Evolutionary conservation across 2,329 filamentous ascomycete species (phyloP).

Genomic region (Fusarium virguliforme): DNA sequence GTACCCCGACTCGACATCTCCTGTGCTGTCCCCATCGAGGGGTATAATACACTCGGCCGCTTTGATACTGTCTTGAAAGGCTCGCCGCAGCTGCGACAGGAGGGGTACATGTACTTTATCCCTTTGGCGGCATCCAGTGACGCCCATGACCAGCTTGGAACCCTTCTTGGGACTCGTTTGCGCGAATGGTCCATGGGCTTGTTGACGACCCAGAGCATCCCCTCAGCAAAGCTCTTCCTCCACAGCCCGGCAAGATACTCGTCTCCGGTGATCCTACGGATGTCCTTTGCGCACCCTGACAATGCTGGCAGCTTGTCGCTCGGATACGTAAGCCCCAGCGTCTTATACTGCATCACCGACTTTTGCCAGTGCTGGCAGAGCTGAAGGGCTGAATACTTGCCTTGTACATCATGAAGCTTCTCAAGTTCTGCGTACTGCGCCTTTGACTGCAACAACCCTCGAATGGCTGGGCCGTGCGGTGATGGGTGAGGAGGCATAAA

Average conservation of each 20-base stretch:
- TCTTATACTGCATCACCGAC: constrained; percentile 1
- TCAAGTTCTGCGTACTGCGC: neutral
- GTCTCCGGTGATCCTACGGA: neutral
- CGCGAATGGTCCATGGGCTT: neutral
- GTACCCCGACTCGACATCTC: neutral
- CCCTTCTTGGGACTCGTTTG: neutral
- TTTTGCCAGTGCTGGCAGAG: neutral
- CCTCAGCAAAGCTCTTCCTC: neutral
- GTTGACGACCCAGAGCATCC: neutral
- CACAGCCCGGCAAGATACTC: neutral
- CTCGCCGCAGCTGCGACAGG: neutral
- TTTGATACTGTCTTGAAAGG: neutral
- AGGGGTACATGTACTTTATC: neutral
- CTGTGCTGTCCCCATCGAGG: neutral
- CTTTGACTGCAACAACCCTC: neutral
- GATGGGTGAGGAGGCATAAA: constrained; percentile 8
- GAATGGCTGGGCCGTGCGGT: neutral
- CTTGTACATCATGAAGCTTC: neutral
- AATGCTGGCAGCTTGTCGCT: constrained; percentile 1
- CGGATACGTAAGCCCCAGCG: neutral
- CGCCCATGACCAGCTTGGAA: constrained; percentile 2
- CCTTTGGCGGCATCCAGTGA: neutral
- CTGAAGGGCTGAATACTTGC: neutral
- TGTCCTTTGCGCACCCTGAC: constrained; percentile 4
- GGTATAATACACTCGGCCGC: neutral